Evolutionary conservation across 2,329 filamentous ascomycete species (phyloP).

Genomic region (Trichocomaceae sp.): DNA sequence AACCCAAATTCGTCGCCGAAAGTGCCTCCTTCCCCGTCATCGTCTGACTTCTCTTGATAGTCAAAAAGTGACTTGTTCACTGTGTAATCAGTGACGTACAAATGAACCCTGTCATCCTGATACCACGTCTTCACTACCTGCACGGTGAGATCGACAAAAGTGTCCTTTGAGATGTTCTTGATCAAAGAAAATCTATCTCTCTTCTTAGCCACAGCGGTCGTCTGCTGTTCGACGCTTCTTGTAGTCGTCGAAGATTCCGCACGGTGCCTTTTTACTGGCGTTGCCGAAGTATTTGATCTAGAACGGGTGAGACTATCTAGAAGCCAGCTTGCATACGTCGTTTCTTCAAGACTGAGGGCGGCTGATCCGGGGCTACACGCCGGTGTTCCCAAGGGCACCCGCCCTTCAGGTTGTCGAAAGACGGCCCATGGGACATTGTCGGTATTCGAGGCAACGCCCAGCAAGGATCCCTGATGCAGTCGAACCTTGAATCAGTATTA

Average conservation of each 20-base stretch:
- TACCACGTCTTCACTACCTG: slow-evolving; percentile 59
- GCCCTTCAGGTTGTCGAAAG: slow-evolving; percentile 24
- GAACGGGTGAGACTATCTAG: slow-evolving; percentile 17
- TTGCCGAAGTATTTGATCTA: background rate
- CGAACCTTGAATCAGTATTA: slow-evolving; percentile 9
- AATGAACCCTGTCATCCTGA: slow-evolving; percentile 44
- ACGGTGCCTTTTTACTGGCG: background rate
- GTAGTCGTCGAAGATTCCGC: background rate
- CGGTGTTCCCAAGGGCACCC: slow-evolving; percentile 17
- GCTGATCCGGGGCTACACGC: slow-evolving; percentile 25
- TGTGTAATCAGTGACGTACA: slow-evolving; percentile 83
- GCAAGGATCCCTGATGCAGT: slow-evolving; percentile 20
- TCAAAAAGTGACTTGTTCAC: slow-evolving; percentile 59
- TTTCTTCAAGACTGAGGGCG: slow-evolving; percentile 25
- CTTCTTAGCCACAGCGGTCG: background rate
- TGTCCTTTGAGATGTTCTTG: slow-evolving; percentile 51
- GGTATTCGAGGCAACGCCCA: slow-evolving; percentile 24
- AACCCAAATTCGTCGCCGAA: slow-evolving; percentile 54
- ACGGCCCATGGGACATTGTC: slow-evolving; percentile 29
- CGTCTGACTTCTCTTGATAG: slow-evolving; percentile 37
- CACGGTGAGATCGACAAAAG: slow-evolving; percentile 64
- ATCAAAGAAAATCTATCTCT: slow-evolving; percentile 56
- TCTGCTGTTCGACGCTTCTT: background rate
- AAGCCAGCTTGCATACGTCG: slow-evolving; percentile 22
- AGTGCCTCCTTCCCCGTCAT: slow-evolving; percentile 27